These are phyloP conservation scores for Rhodotorula taiwanensis DNA, from an alignment of 768 basidiomycete species.

Conservation along the genomic window DNA sequence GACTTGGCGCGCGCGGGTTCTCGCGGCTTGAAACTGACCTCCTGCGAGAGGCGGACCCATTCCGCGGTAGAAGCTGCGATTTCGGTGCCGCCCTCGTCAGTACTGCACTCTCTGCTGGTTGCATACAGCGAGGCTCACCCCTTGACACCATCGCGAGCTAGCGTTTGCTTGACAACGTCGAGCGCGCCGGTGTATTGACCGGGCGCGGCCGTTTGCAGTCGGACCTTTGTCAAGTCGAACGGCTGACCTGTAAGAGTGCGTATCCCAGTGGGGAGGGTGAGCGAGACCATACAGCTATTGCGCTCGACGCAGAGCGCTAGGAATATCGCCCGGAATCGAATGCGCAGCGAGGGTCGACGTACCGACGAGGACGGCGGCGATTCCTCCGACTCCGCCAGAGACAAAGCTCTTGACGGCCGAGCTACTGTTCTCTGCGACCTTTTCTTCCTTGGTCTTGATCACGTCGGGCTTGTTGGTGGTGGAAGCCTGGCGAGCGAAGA, in stretches of 20 bases:
- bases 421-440: slow-evolving; percentile 22
- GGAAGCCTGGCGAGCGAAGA: no score
- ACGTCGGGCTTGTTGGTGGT: slow-evolving; percentile 7
- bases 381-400: slow-evolving; percentile 87
- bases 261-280: neutral
- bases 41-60: slow-evolving; percentile 37
- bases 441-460: slow-evolving; percentile 22
- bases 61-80: slow-evolving; percentile 75
- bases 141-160: slow-evolving; percentile 80
- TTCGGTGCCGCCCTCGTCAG: neutral
- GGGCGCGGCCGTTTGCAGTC: slow-evolving; percentile 81
- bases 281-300: neutral
- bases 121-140: slow-evolving; percentile 54
- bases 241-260: slow-evolving; percentile 66
- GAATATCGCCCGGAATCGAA: no score
- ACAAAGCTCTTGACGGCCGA: slow-evolving; percentile 68
- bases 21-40: neutral
- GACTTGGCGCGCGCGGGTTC: neutral
- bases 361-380: slow-evolving; percentile 83
- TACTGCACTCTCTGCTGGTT: neutral
- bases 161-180: slow-evolving; percentile 83
- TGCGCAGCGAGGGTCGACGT: slow-evolving; percentile 43
- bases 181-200: slow-evolving; percentile 85
- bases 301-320: no score
- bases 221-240: slow-evolving; percentile 94